Evolutionary conservation across 306 rosid species (phyloP), one percentile per base, ranked within the genome.

Genomic region (Dalbergia oliveri): DNA sequence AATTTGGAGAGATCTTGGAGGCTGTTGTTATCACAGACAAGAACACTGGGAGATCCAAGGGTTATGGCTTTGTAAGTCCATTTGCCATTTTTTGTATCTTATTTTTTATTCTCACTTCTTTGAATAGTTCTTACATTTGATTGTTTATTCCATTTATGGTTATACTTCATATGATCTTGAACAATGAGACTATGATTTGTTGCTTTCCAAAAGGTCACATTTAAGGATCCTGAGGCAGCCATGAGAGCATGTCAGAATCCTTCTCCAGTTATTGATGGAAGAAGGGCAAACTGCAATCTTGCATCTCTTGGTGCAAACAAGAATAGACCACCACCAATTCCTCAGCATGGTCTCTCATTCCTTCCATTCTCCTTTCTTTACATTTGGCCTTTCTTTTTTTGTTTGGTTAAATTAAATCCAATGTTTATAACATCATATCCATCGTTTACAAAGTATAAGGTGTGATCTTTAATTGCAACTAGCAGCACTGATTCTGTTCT

Each of bases 21-120:
- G 99, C 97, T 89, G 99, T 93, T 85, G 97, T 94, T 35, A 94
- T 94, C 72, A 89, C 97, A 13, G 97, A 94, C 77, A 94, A 94
- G 72, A 84, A 90, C 87, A 90, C 92, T 47, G 99, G 99, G 68
- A 93, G 99, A 90, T 94, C 97, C 90, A 94, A 94, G 84, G 99
- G 99, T 35, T 94, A 94, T 64, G 99, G 99, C 79, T 94, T 94
- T 90, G 99, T 94, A 94, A 86, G 94, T 66, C n/a, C 70, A 53
- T 66, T 86, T 77, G 14, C 21, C 62, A 66, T 68, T 19, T 59
- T 35, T 4, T 73, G 31, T 26, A 26, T 26, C 31, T 26, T 26
- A 1, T 26, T 26, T 26, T 26, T 26, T 0, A 26, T 26, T 26
- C 1, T 26, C 31, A 26, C 31, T 26, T 26, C 31, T 11, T 37